Base-by-base conservation (phyloP, 768 basidiomycete species). In the Trametes maxima region DNA sequence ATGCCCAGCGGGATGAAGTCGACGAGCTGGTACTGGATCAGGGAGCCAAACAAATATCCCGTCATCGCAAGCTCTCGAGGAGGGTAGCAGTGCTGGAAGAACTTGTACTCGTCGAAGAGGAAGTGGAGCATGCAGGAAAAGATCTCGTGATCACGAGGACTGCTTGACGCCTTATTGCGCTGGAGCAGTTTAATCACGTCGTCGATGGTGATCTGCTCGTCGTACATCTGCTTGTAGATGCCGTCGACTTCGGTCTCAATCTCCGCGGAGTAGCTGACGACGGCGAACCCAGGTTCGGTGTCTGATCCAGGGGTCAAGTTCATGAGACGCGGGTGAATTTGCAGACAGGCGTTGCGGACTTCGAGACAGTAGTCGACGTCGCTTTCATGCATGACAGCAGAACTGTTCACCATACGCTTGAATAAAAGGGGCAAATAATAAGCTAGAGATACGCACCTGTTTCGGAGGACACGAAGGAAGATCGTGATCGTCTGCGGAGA, bases 91-190 rank as follows among this genome's bases (percentile, higher is more conserved):
- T 91, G 90, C 72, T 96, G 94, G 85, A 98, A 97, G 81, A 98
- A 99, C 70, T 95, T 95, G 86, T 97, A 97, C 77, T 99, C 97
- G 85, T 98, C 97, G 76, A 99, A 98, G 45, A 99, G 85, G 81
- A 97, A 96, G 78, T 98, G 95, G 52, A 99, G 88, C 88, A 97
- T 97, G 85, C 95, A 98, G n/a, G 95, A 97, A 72, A 98, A 98
- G 63, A 97, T 86, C 76, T 98, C 94, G 72, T 96, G 94, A 67
- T 98, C 95, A 57, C 88, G 86, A 46, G 88, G 76, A 67, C 89
- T 92, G 35, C 84, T 81, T 33, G 95, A 95, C 51, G 83, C 85
- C 71, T 95, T 94, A 78, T 88, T 85, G 56, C 87, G 85, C 75
- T 92, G 90, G 25, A 99, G 86, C 77, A 94, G 87, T 25, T 83